Conservation (phyloP, 1,139 yeast genomes). For the Lipomyces yarrowii region DNA sequence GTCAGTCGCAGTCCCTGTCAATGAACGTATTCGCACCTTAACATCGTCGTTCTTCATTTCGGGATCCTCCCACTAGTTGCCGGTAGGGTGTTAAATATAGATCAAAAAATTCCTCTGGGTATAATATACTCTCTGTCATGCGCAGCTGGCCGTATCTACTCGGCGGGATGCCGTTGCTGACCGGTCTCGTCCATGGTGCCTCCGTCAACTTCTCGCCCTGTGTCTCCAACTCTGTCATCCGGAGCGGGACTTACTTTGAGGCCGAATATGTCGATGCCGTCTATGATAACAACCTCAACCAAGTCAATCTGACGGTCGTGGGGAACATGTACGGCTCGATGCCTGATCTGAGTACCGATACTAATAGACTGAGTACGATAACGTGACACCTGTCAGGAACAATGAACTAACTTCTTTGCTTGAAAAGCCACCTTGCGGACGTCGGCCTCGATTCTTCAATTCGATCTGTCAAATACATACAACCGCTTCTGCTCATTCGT, state of each 20-base stretch:
- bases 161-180: background rate
- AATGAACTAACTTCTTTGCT: background rate
- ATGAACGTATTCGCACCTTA: background rate
- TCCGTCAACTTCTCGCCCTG: conserved; percentile 19
- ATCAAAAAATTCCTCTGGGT: background rate
- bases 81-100: background rate
- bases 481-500: conserved; percentile 39
- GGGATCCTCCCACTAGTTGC: background rate
- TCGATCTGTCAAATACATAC: conserved; percentile 32
- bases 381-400: background rate
- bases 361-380: conserved; percentile 33
- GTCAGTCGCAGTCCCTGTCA: background rate
- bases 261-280: conserved; percentile 24
- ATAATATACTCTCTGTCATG: background rate
- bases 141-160: background rate
- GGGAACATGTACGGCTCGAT: conserved; percentile 38
- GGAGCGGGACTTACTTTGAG: conserved; percentile 28
- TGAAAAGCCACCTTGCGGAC: conserved; percentile 36
- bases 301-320: conserved; percentile 30
- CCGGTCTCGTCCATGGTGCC: background rate
- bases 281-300: conserved; percentile 20
- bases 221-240: conserved; percentile 7
- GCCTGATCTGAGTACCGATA: conserved; percentile 36
- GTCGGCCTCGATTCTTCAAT: conserved; percentile 35
- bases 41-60: background rate